Percentiles rank a stretch among this genome's conserved stretches.
Evolutionary conservation across 1,284 basidiomycete species (phyloP).

Genomic region (Xerocomus cyaneibrunnescens): DNA sequence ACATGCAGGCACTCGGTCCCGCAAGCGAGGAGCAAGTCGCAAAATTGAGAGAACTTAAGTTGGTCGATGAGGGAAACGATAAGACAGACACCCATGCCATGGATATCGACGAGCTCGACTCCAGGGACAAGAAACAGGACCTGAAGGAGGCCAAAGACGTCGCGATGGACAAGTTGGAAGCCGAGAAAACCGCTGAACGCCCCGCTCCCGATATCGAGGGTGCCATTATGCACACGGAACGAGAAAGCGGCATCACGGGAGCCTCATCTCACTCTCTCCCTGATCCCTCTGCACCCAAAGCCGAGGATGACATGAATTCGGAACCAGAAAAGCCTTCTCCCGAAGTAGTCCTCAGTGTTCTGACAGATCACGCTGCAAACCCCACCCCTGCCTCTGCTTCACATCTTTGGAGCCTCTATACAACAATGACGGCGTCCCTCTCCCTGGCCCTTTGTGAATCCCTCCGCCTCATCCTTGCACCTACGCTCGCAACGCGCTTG

Average conservation of each 20-base stretch:
- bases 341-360: slow-evolving; percentile 55
- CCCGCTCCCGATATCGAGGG: slow-evolving; percentile 45
- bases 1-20: slow-evolving; percentile 90
- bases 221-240: slow-evolving; percentile 45
- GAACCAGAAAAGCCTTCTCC: slow-evolving; percentile 37
- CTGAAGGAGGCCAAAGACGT: slow-evolving; percentile 28
- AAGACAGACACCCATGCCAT: slow-evolving; percentile 38
- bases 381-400: slow-evolving; percentile 42
- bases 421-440: slow-evolving; percentile 86
- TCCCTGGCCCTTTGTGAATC: slow-evolving; percentile 95
- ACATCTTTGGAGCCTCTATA: slow-evolving; percentile 89
- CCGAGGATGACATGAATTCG: slow-evolving; percentile 29
- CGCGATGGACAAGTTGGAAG: slow-evolving; percentile 30
- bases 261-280: slow-evolving; percentile 11
- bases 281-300: slow-evolving; percentile 34
- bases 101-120: slow-evolving; percentile 45
- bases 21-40: slow-evolving; percentile 82
- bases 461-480: slow-evolving; percentile 94
- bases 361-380: slow-evolving; percentile 46
- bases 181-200: slow-evolving; percentile 35
- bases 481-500: slow-evolving; percentile 91
- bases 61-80: slow-evolving; percentile 61
- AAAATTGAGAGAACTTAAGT: slow-evolving; percentile 77
- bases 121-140: slow-evolving; percentile 23
- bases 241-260: slow-evolving; percentile 19